A percentile compares a stretch with the other conserved stretches of the same genome.
phyloP scores from a whole-genome alignment of 2,329 filamentous ascomycete genomes.

The Paradendryphiella salina region DNA sequence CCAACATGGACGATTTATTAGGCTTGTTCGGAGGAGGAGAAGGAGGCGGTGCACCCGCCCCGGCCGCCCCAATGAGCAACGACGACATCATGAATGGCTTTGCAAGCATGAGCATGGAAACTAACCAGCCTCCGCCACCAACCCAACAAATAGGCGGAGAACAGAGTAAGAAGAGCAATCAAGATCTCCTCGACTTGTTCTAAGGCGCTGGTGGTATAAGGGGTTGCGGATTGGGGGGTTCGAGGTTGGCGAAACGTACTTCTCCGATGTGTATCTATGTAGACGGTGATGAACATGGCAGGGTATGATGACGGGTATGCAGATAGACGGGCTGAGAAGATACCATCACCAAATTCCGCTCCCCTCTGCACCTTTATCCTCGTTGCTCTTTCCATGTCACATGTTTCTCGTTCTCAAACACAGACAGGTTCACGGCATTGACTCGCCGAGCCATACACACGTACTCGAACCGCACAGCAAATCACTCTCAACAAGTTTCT shows the following conservation, averaged over 20 bases:
- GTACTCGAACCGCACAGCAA: no score
- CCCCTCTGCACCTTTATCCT: no score
- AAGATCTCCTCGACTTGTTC: constrained; percentile 61
- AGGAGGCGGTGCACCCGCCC: constrained; percentile 38
- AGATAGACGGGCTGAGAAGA: no score
- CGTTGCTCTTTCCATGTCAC: no score
- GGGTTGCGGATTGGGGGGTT: background rate
- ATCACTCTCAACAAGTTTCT: no score
- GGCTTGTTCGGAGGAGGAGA: constrained; percentile 61
- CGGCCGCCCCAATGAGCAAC: constrained; percentile 43
- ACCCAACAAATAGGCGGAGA: constrained; percentile 59
- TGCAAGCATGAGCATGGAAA: constrained; percentile 73
- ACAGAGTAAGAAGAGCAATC: constrained; percentile 59
- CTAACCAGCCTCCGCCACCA: constrained; percentile 66
- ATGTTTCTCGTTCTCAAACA: background rate
- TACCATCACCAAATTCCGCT: no score
- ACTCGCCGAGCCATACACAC: no score
- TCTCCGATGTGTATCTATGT: background rate
- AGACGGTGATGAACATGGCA: no score
- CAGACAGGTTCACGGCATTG: background rate
- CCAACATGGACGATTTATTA: constrained; percentile 79
- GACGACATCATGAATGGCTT: constrained; percentile 79
- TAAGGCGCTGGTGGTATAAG: constrained; percentile 33
- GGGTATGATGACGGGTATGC: no score
- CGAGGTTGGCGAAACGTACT: background rate